A percentile compares a stretch with the other conserved stretches of the same genome.
These are phyloP conservation scores for Carex pumila DNA, from an alignment of 176 grass and related monocot genomes.

Conservation along the genomic window DNA sequence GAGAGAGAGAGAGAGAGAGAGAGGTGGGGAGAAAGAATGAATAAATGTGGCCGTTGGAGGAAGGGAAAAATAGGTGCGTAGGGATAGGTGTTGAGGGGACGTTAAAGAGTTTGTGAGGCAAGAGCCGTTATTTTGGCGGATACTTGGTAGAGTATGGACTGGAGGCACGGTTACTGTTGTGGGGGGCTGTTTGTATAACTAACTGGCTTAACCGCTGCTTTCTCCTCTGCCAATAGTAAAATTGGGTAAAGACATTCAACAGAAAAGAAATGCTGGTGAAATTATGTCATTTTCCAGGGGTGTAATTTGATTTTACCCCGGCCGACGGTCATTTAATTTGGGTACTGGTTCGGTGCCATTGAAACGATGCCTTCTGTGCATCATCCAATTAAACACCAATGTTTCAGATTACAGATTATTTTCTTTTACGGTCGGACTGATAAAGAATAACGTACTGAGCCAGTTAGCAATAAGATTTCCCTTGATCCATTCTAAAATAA, in stretches of 20 bases:
- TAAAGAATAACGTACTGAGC: not conserved
- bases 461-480: not conserved
- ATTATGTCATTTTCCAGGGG: not conserved
- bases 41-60: slow-evolving; percentile 32
- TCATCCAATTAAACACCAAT: too few relatives aligned
- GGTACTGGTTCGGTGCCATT: too few relatives aligned
- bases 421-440: too few relatives aligned
- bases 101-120: slow-evolving; percentile 15
- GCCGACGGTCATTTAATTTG: too few relatives aligned
- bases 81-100: not conserved
- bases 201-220: not conserved
- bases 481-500: not conserved
- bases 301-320: not conserved
- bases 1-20: not conserved
- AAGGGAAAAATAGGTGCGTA: slow-evolving; percentile 4
- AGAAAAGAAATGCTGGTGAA: not conserved
- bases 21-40: not conserved
- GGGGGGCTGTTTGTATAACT: not conserved
- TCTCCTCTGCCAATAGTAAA: not conserved
- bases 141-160: not conserved
- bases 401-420: too few relatives aligned
- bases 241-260: not conserved
- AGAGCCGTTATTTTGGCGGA: slow-evolving; percentile 24
- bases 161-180: not conserved
- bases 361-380: too few relatives aligned